phyloP scores from a whole-genome alignment of 257 asterid species.

The Solanum ossicruentum region DNA sequence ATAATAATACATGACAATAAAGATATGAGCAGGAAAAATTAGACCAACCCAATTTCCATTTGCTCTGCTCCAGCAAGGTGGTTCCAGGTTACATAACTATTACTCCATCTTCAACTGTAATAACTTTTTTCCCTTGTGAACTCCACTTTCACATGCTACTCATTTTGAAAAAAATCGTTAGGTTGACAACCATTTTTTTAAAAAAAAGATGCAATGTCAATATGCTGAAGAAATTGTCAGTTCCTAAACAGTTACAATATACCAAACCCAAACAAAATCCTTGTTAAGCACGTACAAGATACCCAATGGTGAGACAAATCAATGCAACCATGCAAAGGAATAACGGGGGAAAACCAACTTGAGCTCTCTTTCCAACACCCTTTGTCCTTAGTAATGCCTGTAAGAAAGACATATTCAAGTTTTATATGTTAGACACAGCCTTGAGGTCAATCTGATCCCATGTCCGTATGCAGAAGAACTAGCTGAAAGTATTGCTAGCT shows the following conservation, averaged over 20 bases:
- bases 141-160: not conserved
- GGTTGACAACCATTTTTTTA: not conserved
- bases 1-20: not conserved
- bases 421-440: not conserved
- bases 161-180: not conserved
- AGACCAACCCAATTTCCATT: not conserved
- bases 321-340: conserved; percentile 29
- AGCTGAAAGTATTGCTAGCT: not conserved
- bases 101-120: not conserved
- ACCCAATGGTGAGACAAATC: conserved; percentile 24
- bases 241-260: not conserved
- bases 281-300: conserved; percentile 6
- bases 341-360: conserved; percentile 31
- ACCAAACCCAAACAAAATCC: not conserved
- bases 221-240: not conserved
- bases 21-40: not conserved
- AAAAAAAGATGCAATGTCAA: not conserved
- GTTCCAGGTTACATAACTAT: not conserved
- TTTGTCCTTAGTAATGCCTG: conserved; percentile 23
- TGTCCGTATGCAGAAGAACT: not conserved
- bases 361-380: conserved; percentile 10
- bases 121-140: not conserved
- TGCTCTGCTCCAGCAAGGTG: not conserved
- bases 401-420: not conserved
- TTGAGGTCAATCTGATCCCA: not conserved